Percentiles rank a stretch among this genome's conserved stretches.
These are phyloP conservation scores for Yamadazyma sp. DNA, from an alignment of 1,139 yeast species.

Conservation along the genomic window DNA sequence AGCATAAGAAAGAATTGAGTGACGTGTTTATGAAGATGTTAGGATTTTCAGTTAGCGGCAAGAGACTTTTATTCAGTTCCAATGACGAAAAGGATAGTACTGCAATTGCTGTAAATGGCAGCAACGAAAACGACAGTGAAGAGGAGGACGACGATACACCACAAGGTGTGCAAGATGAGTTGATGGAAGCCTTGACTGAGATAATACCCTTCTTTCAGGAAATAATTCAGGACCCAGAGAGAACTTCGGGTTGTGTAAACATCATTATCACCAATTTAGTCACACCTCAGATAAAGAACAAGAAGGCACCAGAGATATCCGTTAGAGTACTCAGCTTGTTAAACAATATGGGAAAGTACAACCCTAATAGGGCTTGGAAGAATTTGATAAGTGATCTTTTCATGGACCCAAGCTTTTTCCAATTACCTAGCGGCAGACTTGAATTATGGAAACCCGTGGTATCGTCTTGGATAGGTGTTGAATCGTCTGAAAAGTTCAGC, in stretches of 20 bases:
- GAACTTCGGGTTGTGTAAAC: slow-evolving; percentile 40
- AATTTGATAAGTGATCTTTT: slow-evolving; percentile 51
- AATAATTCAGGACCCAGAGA: slow-evolving; percentile 56
- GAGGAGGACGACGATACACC: slow-evolving; percentile 11
- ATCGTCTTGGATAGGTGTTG: slow-evolving; percentile 50
- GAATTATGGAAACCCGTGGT: slow-evolving; percentile 52
- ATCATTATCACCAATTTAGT: slow-evolving; percentile 45
- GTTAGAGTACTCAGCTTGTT: slow-evolving; percentile 38
- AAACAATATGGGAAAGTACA: slow-evolving; percentile 33
- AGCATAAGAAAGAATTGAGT: slow-evolving; percentile 61
- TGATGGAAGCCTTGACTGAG: slow-evolving; percentile 33
- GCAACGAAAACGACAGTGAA: slow-evolving; percentile 7
- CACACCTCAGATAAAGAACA: slow-evolving; percentile 45
- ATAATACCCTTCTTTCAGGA: slow-evolving; percentile 41
- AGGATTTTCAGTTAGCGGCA: slow-evolving; percentile 26
- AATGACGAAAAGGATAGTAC: slow-evolving; percentile 11
- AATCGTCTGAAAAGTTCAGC: slow-evolving; percentile 56
- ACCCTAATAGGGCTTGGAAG: slow-evolving; percentile 52
- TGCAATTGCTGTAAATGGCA: background rate
- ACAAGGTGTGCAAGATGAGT: slow-evolving; percentile 29
- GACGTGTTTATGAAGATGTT: slow-evolving; percentile 63
- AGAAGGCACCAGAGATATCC: slow-evolving; percentile 30
- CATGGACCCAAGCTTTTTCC: slow-evolving; percentile 49
- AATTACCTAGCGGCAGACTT: slow-evolving; percentile 24
- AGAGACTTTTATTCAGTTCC: slow-evolving; percentile 14